Base-by-base conservation (phyloP, 169 alveolate genomes). In the Cryptosporidium parvum region DNA sequence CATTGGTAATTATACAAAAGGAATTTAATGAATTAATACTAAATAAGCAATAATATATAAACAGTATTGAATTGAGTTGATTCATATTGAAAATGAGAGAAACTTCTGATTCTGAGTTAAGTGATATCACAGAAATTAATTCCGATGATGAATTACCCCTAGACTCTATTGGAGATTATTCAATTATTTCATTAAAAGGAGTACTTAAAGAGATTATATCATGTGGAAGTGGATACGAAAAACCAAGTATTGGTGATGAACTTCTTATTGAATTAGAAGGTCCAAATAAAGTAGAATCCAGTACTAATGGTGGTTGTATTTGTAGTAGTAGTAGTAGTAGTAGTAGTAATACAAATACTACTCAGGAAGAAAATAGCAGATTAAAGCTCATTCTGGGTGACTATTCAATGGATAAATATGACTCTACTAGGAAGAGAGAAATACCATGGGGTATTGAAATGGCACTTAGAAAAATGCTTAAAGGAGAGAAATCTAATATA, bases 221-320 rank as follows among this genome's bases (percentile, higher is more conserved):
- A 37, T 80, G 80, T 65, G 89, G 89, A 8, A 21, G 44, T 18
- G 89, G 89, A 7, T 80, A 62, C 31, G 75, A 80, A 9, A 80
- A 80, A 44, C 89, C 89, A 45, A 62, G 89, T 16, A 65, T 80
- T 62, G 89, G 89, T 21, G 89, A 80, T 26, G 89, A 80, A 44
- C 33, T 80, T 29, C 18, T 62, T 18, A 61, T 80, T 62, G 73
- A 59, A 21, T 62, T 37, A 4, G 67, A 56, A 9, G 26, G 67
- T 6, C 8, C 35, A 3, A 8, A 14, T 8, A 65, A 26, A n/a
- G 18, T n/a, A 16, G 23, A 29, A 7, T 35, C 53, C 35, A 31
- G 35, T 31, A 1, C 35, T 31, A 31, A 31, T 31, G 3, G 35
- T 31, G 35, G 35, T 2, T 1, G 35, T 31, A 31, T 31, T 31